A percentile compares a stretch with the other conserved stretches of the same genome.
Evolutionary conservation across 768 basidiomycete species (phyloP).

Genomic region (Macrocybe gigantea): DNA sequence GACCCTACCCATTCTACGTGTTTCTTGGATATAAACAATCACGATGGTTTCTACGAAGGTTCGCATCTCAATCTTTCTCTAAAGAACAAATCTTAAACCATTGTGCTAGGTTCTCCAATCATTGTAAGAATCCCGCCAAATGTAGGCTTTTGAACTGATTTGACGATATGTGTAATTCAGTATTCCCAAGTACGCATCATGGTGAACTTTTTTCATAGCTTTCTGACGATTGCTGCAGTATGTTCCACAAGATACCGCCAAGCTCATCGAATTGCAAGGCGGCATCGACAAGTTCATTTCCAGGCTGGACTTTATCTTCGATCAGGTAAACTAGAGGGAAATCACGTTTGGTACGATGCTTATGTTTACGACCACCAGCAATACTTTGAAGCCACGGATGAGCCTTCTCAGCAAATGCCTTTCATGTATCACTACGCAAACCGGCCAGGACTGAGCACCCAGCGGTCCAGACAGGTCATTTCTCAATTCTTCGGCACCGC

Average conservation of each 20-base stretch:
- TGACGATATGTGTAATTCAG: constrained; percentile 9
- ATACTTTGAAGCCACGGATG: constrained; percentile 60
- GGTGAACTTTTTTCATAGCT: background rate
- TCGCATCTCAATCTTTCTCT: background rate
- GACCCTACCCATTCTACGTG: constrained; percentile 54
- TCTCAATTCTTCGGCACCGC: constrained; percentile 52
- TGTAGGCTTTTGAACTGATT: background rate
- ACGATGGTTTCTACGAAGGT: constrained; percentile 63
- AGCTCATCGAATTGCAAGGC: constrained; percentile 56
- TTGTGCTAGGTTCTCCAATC: constrained; percentile 41
- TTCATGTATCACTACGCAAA: constrained; percentile 70
- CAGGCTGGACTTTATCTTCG: constrained; percentile 53
- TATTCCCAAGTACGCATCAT: constrained; percentile 45
- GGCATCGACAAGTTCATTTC: constrained; percentile 47
- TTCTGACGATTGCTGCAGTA: constrained; percentile 29
- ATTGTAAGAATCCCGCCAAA: constrained; percentile 31
- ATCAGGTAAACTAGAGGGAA: constrained; percentile 27
- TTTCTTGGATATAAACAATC: constrained; percentile 47
- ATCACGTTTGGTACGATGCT: background rate
- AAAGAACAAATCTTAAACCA: background rate
- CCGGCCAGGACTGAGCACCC: constrained; percentile 52
- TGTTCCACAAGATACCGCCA: constrained; percentile 60
- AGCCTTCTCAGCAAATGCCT: constrained; percentile 64
- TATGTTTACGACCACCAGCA: constrained; percentile 21
- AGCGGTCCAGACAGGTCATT: constrained; percentile 51